A percentile compares a stretch with the other conserved stretches of the same genome.
phyloP scores from a whole-genome alignment of 371 early-diverging fungal species.

The Mortierella sp. region DNA sequence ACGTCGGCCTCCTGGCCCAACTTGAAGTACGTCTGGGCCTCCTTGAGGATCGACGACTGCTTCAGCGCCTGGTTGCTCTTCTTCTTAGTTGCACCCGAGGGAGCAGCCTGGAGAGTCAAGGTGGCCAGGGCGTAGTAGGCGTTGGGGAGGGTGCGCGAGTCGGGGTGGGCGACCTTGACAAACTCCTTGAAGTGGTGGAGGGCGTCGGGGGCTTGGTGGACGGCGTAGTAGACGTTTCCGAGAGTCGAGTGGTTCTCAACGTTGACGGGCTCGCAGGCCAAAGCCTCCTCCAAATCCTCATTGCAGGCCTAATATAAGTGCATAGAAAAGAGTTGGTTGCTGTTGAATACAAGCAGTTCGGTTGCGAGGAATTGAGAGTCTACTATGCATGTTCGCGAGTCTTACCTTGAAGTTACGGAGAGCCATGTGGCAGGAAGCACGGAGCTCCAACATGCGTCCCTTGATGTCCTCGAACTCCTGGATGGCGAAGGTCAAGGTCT shows the following conservation, averaged over 20 bases:
- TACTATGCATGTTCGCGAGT: neutral
- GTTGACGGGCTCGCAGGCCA: constrained; percentile 66
- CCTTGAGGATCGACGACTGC: constrained; percentile 59
- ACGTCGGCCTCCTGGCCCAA: constrained; percentile 69
- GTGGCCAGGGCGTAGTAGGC: constrained; percentile 70
- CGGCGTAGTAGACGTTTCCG: constrained; percentile 69
- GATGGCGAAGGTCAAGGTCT: constrained; percentile 72
- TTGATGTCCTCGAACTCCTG: constrained; percentile 67
- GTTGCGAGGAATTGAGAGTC: neutral
- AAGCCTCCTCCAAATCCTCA: constrained; percentile 70
- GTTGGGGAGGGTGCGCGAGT: constrained; percentile 70
- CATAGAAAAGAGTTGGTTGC: no score
- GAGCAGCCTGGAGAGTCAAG: constrained; percentile 59
- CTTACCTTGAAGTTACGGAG: constrained; percentile 64
- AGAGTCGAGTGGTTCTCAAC: constrained; percentile 68
- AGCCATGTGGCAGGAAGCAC: constrained; percentile 73
- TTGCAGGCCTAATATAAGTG: constrained; percentile 58
- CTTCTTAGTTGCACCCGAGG: constrained; percentile 60
- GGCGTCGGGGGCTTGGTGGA: constrained; percentile 69
- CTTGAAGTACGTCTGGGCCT: constrained; percentile 65
- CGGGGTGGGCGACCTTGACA: constrained; percentile 67
- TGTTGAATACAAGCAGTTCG: no score
- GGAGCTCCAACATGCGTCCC: constrained; percentile 72
- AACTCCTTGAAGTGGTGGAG: constrained; percentile 69
- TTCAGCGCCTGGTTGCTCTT: constrained; percentile 60